Evolutionary conservation across 1,139 yeast genomes (phyloP), one percentile per base, ranked within the genome.

Genomic region (Geotrichum candidum): DNA sequence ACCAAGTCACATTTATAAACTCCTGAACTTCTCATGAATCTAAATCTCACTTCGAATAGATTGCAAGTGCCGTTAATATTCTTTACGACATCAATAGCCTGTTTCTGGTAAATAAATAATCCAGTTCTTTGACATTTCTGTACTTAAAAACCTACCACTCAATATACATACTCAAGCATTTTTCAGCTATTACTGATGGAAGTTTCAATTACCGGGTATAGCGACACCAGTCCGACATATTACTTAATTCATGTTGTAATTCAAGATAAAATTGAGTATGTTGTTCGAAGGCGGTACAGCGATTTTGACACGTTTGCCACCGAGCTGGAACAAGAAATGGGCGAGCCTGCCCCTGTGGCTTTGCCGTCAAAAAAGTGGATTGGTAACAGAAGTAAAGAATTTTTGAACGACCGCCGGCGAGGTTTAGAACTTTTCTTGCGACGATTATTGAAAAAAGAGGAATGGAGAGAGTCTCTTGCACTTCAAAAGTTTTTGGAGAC

Each of bases 301-400:
- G 89, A 85, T 64, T 85, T 85, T 71, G 74, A 76, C 23, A 71
- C 71, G n/a, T 74, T 85, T 29, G 80, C 78, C 54, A 70, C 70
- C 15, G 77, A 74, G n/a, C 68, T 85, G 57, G 83, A 81, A 68
- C 69, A 74, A 9, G 79, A 81, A 58, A 72, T 80, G 63, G 76
- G 79, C 35, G 76, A 74, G 35, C 73, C 74, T 7, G 65, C 84
- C 5, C 87, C 87, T 0, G 80, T 81, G 59, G 75, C 73, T 41
- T 72, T 84, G 15, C 87, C 86, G 1, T 74, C 77, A 25, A 73
- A 77, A 67, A 69, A 69, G 59, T 73, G 76, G 76, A 62, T 72
- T 33, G 72, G 73, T 23, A 64, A 64, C 61, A 64, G 59, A 67
- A 56, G 64, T 51, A 66, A 68, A 23, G 73, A 67, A 57, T 69